These are phyloP conservation scores for Picochlorum sp. DNA, from an alignment of 139 green algal genomes.

Conservation along the genomic window DNA sequence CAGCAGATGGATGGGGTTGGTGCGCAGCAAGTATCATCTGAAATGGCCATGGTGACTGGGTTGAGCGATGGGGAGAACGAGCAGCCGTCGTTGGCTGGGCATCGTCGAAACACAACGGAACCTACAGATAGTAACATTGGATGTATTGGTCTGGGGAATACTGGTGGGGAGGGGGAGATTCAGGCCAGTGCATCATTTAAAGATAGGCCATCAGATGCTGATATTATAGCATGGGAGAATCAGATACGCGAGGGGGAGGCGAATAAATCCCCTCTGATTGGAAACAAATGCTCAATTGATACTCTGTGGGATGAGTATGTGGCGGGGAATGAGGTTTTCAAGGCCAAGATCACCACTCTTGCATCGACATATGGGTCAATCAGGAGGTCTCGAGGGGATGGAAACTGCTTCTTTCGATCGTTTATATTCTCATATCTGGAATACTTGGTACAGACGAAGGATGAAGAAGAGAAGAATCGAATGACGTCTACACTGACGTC, in stretches of 20 bases:
- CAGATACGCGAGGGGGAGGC: constrained; percentile 1
- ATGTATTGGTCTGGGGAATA: not conserved
- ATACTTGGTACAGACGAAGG: constrained; percentile 36
- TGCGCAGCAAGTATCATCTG: constrained; percentile 18
- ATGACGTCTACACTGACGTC: not conserved
- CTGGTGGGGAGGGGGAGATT: not conserved
- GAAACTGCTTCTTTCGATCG: constrained; percentile 71
- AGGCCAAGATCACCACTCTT: constrained; percentile 58
- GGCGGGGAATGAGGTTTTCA: constrained; percentile 55
- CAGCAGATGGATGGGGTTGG: not conserved
- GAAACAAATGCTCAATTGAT: constrained; percentile 11
- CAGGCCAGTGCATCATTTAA: not conserved
- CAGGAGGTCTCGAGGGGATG: constrained; percentile 48
- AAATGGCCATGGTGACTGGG: constrained; percentile 27
- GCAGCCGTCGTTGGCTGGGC: not conserved
- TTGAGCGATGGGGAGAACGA: constrained; percentile 2
- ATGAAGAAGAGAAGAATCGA: constrained; percentile 42
- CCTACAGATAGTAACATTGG: constrained; percentile 13
- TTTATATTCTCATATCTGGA: constrained; percentile 77
- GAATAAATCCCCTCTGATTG: constrained; percentile 9
- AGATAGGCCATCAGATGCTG: constrained; percentile 33
- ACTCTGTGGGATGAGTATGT: constrained; percentile 48
- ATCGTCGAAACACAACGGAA: not conserved
- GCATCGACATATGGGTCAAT: constrained; percentile 43
- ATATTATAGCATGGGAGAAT: constrained; percentile 50